Evolutionary conservation across 768 basidiomycete genomes (phyloP).

Genomic region (Strobilomyces confusus): DNA sequence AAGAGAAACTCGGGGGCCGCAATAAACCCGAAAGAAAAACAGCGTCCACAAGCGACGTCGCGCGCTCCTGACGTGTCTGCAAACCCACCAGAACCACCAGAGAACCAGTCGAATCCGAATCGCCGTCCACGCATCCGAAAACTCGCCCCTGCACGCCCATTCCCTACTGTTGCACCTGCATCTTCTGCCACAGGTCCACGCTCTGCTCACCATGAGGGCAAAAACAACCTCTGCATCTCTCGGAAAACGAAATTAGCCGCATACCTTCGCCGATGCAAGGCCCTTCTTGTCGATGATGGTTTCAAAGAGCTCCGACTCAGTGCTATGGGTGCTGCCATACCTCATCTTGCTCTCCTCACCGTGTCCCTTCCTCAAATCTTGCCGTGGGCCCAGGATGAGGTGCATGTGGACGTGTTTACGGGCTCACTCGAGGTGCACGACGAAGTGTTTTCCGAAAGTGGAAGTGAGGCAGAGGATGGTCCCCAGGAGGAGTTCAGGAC

Average conservation of each 20-base stretch:
- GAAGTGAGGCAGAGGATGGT: conserved; percentile 55
- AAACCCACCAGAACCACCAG: conserved; percentile 1
- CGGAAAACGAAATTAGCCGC: conserved; percentile 68
- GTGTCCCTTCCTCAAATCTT: conserved; percentile 70
- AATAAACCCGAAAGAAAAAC: conserved; percentile 3
- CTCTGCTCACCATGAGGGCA: conserved; percentile 75
- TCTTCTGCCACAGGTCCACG: conserved; percentile 78
- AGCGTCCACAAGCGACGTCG: background rate
- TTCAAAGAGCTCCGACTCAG: conserved; percentile 72
- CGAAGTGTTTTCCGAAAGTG: conserved; percentile 51
- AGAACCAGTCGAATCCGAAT: background rate
- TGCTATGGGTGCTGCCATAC: conserved; percentile 90
- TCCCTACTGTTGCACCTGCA: conserved; percentile 69
- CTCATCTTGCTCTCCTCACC: conserved; percentile 66
- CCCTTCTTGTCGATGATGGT: conserved; percentile 69
- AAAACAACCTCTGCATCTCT: conserved; percentile 75
- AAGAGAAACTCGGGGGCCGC: conserved; percentile 8
- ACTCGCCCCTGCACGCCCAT: conserved; percentile 70
- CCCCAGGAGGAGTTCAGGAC: conserved; percentile 53
- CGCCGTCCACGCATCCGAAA: conserved; percentile 48
- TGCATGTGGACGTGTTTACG: conserved; percentile 58
- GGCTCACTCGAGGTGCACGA: conserved; percentile 74
- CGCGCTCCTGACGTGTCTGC: background rate
- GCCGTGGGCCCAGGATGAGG: conserved; percentile 60
- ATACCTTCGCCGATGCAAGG: conserved; percentile 77